Base-by-base conservation (phyloP, 805 yeast genomes). In the Yarrowia sp. region DNA sequence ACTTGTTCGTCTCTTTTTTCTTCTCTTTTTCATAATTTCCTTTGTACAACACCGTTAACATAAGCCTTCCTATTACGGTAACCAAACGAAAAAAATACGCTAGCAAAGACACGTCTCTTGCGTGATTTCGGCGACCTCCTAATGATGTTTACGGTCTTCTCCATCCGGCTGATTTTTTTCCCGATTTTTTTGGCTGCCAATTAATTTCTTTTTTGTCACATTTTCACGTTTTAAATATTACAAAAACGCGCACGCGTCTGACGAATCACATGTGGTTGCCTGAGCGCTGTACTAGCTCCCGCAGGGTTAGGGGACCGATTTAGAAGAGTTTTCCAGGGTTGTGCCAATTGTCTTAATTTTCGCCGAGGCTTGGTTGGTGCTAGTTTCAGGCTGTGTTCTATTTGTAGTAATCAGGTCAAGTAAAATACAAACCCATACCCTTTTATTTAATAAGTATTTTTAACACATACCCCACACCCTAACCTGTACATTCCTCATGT, bases 21-120 rank as follows among this genome's bases (percentile, higher is more conserved):
- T 18, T 36, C 12, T 32, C 9, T n/a, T 3, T 14, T n/a, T n/a
- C 10, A 1, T 1, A 16, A 6, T 2, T 25, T n/a, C 10, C 31
- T 42, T 29, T 44, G 35, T 32, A 8, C 18, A 4, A 13, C 41
- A 24, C 41, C 36, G 31, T 49, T 49, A 14, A 21, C 19, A 29
- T 46, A 31, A 35, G 32, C 24, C 41, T 49, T 49, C 58, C 58
- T 49, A 49, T 14, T 49, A 21, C 21, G 22, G 58, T 49, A 49
- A 33, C 29, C 31, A 47, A 47, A 32, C 39, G 55, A 32, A 32
- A 9, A 21, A 47, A 31, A 8, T 27, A n/a, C 55, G 9, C 39
- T 47, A 32, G 21, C 9, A 3, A 6, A 32, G 16, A 44, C 51
- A 44, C 51, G 51, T 18, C 49, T 7, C 7, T 25, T 25, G 49